Base-by-base conservation (phyloP, 2,329 filamentous ascomycete species). In the Aspergillus fructus region DNA sequence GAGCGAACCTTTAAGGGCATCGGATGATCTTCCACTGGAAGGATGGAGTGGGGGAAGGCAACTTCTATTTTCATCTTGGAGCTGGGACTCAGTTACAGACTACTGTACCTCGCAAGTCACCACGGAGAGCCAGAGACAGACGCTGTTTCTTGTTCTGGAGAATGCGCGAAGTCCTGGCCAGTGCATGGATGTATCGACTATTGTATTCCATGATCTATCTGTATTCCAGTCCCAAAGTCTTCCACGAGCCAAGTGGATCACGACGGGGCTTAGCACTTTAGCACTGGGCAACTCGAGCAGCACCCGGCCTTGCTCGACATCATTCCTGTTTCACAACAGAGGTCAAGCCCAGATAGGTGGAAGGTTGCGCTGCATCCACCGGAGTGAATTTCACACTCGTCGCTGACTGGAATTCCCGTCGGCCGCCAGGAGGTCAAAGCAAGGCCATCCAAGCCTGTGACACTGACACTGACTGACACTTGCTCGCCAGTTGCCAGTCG, bases 231-330 rank as follows among this genome's bases (percentile, higher is more conserved):
- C 27, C 27, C 27, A 30, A 13, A 47, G 40, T 21, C 17, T n/a
- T 37, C 15, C 34, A 37, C 15, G 34, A 37, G 34, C 34, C 41
- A 45, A 49, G 63, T 67, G 66, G 68, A 69, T 67, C 66, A 61
- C 62, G 58, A 60, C 58, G 53, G 69, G 69, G 69, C 68, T 71
- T 69, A 71, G 68, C 55, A 56, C 48, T 37, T 19, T 51, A 30
- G 23, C 17, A 30, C 27, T 30, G 27, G 9, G 9, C 27, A 30
- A 30, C 27, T 30, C 27, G 8, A 30, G 8, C 45, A 30, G 23
- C n/a, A 47, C 24, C 24, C 23, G 11, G 13, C 15, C 7, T 30
- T 12, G 24, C 45, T 11, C 15, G 2, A n/a, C 21, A 27, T 33
- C 23, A 37, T 51, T 9, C 15, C 24, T 37, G 45, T 54, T 54